Percentiles rank a stretch among this genome's conserved stretches.
Conservation (phyloP, 768 basidiomycete species). For the Gymnopilus junonius region DNA sequence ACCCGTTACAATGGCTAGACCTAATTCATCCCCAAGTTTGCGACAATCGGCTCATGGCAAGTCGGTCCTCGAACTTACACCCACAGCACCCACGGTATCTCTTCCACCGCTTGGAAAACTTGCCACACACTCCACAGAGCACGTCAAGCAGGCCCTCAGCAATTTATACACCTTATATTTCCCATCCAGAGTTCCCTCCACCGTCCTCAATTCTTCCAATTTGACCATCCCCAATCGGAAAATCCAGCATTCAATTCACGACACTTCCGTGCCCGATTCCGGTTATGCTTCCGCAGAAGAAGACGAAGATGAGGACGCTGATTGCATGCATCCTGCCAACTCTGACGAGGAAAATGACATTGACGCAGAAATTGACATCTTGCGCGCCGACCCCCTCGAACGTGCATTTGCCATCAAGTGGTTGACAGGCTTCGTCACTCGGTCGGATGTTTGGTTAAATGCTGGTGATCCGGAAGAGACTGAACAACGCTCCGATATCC, state of each 20-base stretch:
- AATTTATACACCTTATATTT: constrained; percentile 59
- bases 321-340: constrained; percentile 30
- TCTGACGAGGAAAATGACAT: constrained; percentile 22
- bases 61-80: constrained; percentile 16
- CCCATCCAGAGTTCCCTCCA: constrained; percentile 33
- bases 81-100: constrained; percentile 47
- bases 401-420: constrained; percentile 71
- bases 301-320: constrained; percentile 65
- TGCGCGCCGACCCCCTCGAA: constrained; percentile 70
- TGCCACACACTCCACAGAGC: constrained; percentile 32
- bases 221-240: constrained; percentile 32
- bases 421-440: constrained; percentile 71
- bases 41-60: background rate
- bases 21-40: constrained; percentile 40
- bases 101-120: constrained; percentile 63
- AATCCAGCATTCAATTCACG: constrained; percentile 37
- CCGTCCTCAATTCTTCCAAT: constrained; percentile 25
- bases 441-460: constrained; percentile 57
- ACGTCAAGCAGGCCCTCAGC: constrained; percentile 44
- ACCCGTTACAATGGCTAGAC: constrained; percentile 17
- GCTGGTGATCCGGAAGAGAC: constrained; percentile 37
- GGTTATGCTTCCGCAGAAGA: constrained; percentile 80
- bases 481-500: constrained; percentile 41
- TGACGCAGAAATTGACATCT: constrained; percentile 42
- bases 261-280: constrained; percentile 63